phyloP scores from a whole-genome alignment of 495 filamentous ascomycete genomes.

The Aspergillus affinis region DNA sequence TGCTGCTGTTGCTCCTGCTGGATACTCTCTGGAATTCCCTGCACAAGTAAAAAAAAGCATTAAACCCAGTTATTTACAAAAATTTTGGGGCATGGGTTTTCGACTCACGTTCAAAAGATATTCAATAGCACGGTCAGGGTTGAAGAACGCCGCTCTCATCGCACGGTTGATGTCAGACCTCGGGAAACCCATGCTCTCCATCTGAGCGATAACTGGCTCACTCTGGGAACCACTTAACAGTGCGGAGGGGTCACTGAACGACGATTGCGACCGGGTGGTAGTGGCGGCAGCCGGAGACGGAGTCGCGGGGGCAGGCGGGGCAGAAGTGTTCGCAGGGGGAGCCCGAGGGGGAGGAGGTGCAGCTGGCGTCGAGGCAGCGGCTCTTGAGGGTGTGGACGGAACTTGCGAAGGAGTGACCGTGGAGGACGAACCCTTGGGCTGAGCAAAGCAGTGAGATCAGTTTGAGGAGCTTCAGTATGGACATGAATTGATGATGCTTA shows the following conservation, averaged over 20 bases:
- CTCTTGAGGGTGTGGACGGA: constrained; percentile 58
- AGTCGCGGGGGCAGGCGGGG: constrained; percentile 58
- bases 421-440: constrained; percentile 70
- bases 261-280: constrained; percentile 40
- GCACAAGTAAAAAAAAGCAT: constrained; percentile 11
- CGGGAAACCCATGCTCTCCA: constrained; percentile 96
- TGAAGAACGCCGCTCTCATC: constrained; percentile 94
- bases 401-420: constrained; percentile 53
- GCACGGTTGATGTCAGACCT: constrained; percentile 84
- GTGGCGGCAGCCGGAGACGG: constrained; percentile 65
- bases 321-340: constrained; percentile 58
- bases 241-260: constrained; percentile 74
- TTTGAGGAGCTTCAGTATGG: background rate
- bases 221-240: constrained; percentile 81
- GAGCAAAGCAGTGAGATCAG: constrained; percentile 13
- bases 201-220: constrained; percentile 83
- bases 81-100: background rate
- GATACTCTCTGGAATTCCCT: constrained; percentile 89
- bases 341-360: constrained; percentile 66
- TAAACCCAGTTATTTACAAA: background rate
- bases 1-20: constrained; percentile 64
- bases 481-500: constrained; percentile 33
- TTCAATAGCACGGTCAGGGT: constrained; percentile 95
- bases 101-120: constrained; percentile 81
- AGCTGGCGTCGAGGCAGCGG: constrained; percentile 48